Conservation (phyloP, 768 basidiomycete species). For the Phanerodontia chrysosporium region DNA sequence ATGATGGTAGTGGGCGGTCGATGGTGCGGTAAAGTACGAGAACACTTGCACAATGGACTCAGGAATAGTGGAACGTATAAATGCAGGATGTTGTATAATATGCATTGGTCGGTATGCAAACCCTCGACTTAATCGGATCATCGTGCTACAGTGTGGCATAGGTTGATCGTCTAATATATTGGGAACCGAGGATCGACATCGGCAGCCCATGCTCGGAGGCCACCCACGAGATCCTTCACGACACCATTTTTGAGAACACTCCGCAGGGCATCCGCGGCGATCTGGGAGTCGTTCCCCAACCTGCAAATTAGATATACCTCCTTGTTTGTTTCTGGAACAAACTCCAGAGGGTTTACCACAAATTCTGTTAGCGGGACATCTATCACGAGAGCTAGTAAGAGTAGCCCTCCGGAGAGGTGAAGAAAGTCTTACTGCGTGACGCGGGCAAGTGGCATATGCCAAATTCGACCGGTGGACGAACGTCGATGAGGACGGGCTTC, state of each 20-base stretch:
- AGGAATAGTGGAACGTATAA: background rate
- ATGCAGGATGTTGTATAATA: background rate
- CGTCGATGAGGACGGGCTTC: constrained; percentile 57
- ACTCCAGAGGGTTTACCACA: constrained; percentile 51
- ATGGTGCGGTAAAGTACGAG: background rate
- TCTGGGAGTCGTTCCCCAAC: constrained; percentile 90
- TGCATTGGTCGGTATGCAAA: background rate
- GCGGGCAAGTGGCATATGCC: constrained; percentile 79
- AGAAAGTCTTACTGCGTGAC: constrained; percentile 56
- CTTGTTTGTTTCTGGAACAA: constrained; percentile 27
- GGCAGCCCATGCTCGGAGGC: constrained; percentile 74
- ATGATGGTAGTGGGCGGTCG: background rate
- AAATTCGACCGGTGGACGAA: constrained; percentile 75
- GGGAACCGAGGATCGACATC: constrained; percentile 77
- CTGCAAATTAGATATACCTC: constrained; percentile 70
- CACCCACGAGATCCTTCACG: constrained; percentile 75
- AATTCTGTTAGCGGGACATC: constrained; percentile 72
- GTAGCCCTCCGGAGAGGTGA: constrained; percentile 5
- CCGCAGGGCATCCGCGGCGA: constrained; percentile 68
- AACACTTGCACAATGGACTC: background rate
- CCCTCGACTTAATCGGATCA: background rate
- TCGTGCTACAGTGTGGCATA: background rate
- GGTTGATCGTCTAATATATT: constrained; percentile 51
- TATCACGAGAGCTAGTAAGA: constrained; percentile 24
- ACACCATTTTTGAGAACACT: constrained; percentile 26